phyloP scores from a whole-genome alignment of 768 basidiomycete species.

The Nevesoporus exiguus region DNA sequence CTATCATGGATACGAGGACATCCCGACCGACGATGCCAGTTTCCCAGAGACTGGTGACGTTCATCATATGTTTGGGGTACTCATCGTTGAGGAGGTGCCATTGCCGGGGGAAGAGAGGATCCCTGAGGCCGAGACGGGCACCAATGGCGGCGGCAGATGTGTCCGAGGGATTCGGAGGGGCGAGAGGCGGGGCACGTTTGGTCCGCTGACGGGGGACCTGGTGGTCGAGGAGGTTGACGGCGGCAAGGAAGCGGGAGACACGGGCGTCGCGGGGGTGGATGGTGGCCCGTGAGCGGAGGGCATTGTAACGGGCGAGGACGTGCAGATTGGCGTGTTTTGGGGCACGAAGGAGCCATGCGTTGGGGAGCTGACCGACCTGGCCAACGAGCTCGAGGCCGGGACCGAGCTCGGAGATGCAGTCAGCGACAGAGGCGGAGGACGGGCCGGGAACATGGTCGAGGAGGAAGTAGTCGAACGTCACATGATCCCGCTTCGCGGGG shows the following conservation, averaged over 20 bases:
- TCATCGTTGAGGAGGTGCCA: constrained; percentile 96
- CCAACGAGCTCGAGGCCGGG: constrained; percentile 88
- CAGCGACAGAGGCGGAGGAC: constrained; percentile 52
- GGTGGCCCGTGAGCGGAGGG: constrained; percentile 35
- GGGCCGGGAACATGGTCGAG: constrained; percentile 57
- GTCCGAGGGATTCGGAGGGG: constrained; percentile 28
- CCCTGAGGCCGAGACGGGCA: constrained; percentile 61
- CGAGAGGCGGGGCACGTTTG: constrained; percentile 72
- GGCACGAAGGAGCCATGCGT: constrained; percentile 80
- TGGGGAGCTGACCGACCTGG: constrained; percentile 74
- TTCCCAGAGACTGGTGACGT: constrained; percentile 91
- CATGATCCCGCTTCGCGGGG: constrained; percentile 46
- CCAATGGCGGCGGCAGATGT: constrained; percentile 46
- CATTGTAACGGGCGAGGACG: constrained; percentile 49
- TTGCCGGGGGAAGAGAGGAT: constrained; percentile 81
- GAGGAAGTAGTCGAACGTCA: constrained; percentile 80
- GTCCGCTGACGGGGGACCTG: constrained; percentile 65
- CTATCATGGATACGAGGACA: constrained; percentile 83
- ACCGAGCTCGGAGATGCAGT: constrained; percentile 58
- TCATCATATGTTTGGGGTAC: constrained; percentile 80
- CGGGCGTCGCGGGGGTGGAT: constrained; percentile 36
- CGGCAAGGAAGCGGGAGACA: constrained; percentile 46
- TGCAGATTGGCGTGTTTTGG: constrained; percentile 32
- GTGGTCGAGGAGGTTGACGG: constrained; percentile 57
- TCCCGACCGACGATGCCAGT: constrained; percentile 86